Base-by-base conservation (phyloP, 352 stramenopile species). In the Phytophthora kernoviae region DNA sequence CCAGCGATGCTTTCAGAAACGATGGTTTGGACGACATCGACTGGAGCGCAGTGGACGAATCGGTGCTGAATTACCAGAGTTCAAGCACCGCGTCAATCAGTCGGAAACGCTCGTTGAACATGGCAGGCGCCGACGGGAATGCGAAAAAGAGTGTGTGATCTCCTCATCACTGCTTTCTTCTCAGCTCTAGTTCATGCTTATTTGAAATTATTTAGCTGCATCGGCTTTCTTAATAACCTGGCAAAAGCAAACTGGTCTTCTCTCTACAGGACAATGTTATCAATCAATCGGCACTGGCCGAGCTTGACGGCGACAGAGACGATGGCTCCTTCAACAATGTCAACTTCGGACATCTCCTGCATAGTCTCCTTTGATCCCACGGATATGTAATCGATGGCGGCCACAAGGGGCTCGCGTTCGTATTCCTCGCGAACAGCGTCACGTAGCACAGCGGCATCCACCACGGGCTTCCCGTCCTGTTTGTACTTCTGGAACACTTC, bases 241-340 rank as follows among this genome's bases (percentile, higher is more conserved):
- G 34, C 36, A 27, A 50, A 40, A 33, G n/a, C 30, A 45, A 9
- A 34, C 8, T 43, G 26, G 26, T 40, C 8, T 46, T 12, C 37
- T n/a, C 26, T 46, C 54, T 75, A 93, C 36, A 97, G 46, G 22
- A 95, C 79, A 33, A 99, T 93, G 62, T 98, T 99, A 74, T 99
- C 97, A 73, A 99, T 99, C 43, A 99, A 83, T 44, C 97, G 90
- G 40, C 98, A 98, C 11, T 88, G 88, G 34, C 97, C 97, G 48
- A 99, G 73, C 50, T 97, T 96, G 37, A 98, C 88, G 1, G 96
- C 97, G 26, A 99, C 74, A 5, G 96, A 99, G 51, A 99, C 75
- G 52, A 99, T 79, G n/a, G 85, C 82, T 34, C 88, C 88, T 37
- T 90, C 68, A 6, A 51, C 63, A 30, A 54, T 75, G 11, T 83